Percentiles rank a stretch among this genome's conserved stretches.
Conservation (phyloP, 2,329 filamentous ascomycete genomes). For the Cladosporium sp. region DNA sequence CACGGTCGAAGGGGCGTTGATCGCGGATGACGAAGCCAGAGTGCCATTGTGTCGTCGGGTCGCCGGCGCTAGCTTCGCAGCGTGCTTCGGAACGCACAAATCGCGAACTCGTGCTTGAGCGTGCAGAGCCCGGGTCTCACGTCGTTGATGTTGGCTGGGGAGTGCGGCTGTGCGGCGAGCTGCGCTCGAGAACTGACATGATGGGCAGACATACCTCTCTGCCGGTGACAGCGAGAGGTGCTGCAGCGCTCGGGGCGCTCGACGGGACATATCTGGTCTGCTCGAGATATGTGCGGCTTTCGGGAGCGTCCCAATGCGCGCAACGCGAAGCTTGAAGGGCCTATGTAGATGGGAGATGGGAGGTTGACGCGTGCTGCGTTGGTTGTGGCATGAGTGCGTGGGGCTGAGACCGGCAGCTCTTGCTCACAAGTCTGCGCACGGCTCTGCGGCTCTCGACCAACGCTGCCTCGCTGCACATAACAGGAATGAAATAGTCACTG, state of each 20-base stretch:
- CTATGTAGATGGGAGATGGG: background rate
- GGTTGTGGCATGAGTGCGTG: background rate
- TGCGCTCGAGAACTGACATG: slow-evolving; percentile 23
- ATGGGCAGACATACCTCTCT: slow-evolving; percentile 27
- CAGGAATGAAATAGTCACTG: background rate
- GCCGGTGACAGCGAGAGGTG: background rate
- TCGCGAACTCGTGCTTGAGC: background rate
- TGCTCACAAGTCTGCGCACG: background rate
- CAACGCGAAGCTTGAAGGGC: background rate
- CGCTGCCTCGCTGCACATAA: too few relatives aligned
- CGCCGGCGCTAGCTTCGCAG: background rate
- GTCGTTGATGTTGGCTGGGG: background rate
- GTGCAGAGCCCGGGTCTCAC: slow-evolving; percentile 7
- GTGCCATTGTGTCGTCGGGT: slow-evolving; percentile 34
- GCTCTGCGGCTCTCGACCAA: too few relatives aligned
- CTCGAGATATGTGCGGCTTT: background rate
- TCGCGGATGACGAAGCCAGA: slow-evolving; percentile 53
- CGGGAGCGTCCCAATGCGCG: background rate
- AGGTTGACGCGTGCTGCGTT: background rate
- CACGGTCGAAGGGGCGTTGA: slow-evolving; percentile 56
- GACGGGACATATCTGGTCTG: slow-evolving; percentile 10
- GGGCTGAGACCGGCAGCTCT: background rate
- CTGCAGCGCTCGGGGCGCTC: slow-evolving; percentile 15
- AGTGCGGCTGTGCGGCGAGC: slow-evolving; percentile 2
- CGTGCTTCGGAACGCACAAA: background rate